Base-by-base conservation (phyloP, 108 stramenopile species). In the Nannochloropsis salina region DNA sequence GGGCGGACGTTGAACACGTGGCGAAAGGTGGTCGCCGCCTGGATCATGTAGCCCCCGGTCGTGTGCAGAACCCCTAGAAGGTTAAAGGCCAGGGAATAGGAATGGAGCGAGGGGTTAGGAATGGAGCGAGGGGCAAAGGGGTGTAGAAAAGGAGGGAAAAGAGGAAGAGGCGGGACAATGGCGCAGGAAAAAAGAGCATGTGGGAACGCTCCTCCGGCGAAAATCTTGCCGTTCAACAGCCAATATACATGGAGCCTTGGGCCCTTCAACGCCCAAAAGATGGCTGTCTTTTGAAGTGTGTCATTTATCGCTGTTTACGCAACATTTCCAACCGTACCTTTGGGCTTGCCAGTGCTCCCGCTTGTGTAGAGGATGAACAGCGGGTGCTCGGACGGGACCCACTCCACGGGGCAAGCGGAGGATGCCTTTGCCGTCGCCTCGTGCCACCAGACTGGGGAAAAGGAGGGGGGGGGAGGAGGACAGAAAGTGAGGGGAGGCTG, bases 301-400 rank as follows among this genome's bases (percentile, higher is more conserved):
- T 31, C 31, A 31, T 31, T 31, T 31, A 31, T 31, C 31, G 31
- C 31, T 31, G 31, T 31, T 31, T 31, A 31, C 31, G 31, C 31
- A 31, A 31, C 31, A 31, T 31, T 31, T 31, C 31, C 31, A 15
- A 2, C 2, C 8, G 20, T 74, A 74, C 61, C 89, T 74, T 90
- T 90, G 81, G 89, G 89, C 80, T 84, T 90, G 15, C 89, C 89
- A 6, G 89, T 90, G 21, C 80, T 82, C 15, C 89, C 89, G 40
- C 80, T 81, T 40, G 89, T 90, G 87, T 87, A 90, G 10, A 90
- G 82, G 18, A 90, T 82, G 81, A 87, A 83, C 5, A 90, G 84
- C 20, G 86, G 80, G 74, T 85, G 51, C 45, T 90, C 89, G 9
- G 84, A 45, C 79, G 41, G 83, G 8, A 87, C 80, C 90, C 82